Evolutionary conservation across 2,329 filamentous ascomycete species (phyloP), one percentile per base, ranked within the genome.

Genomic region (Pseudogymnoascus sp.): DNA sequence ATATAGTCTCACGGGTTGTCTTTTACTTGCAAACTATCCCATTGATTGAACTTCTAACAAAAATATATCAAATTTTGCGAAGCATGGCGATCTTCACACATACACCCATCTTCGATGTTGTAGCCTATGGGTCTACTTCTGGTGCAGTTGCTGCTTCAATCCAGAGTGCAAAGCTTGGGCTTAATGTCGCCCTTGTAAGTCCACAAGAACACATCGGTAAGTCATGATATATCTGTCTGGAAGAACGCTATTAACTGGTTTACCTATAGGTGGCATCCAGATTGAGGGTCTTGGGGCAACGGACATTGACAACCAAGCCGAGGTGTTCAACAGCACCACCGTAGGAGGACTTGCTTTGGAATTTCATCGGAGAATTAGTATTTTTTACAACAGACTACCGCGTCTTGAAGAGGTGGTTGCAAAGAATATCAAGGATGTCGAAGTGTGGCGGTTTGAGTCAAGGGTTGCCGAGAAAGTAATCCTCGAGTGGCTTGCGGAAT

Each of bases 251-350:
- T 40, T 40, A 4, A 40, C 7, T 40, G 16, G n/a, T 19, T 40
- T 16, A 19, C 11, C 28, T 33, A 8, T 61, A 46, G 40, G 68
- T 50, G 43, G 69, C 16, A 60, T 70, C 46, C 64, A 66, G 59
- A 63, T 68, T 24, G 66, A 70, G 31, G 66, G 68, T 22, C 65
- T 69, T 26, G 68, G 68, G 8, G 68, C 66, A 14, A 67, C 66
- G 4, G 68, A 69, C 40, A 68, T 69, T 56, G 65, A 66, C 53
- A 69, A 66, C 28, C 66, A 65, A 59, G 62, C 53, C 43, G 66
- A 66, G 35, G 61, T 66, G 50, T 62, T 64, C 14, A 66, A 66
- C 59, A 65, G 64, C 60, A 62, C 65, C 6, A 65, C 65, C n/a
- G 53, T 56, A 10, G 65, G 61, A 11, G 66, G 66, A 0, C 46